Conservation (phyloP, 805 yeast genomes). For the Vanderwaltozyma polyspora region DNA sequence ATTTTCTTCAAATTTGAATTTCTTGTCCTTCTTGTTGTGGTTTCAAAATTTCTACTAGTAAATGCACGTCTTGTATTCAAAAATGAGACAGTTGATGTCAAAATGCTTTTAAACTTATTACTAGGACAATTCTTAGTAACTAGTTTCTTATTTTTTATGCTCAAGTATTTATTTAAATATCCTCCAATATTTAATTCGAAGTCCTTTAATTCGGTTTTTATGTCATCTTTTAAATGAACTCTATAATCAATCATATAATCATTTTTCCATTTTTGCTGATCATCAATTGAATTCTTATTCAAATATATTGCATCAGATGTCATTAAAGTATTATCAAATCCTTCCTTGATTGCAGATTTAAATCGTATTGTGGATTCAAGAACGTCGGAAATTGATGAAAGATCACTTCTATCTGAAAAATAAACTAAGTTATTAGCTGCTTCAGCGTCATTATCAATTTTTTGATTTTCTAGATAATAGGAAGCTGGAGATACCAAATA, state of each 20-base stretch:
- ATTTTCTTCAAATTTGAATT: conserved; percentile 14
- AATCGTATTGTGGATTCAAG: conserved; percentile 6
- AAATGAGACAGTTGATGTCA: conserved; percentile 6
- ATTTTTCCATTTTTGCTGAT: conserved; percentile 11
- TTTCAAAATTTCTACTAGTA: conserved; percentile 1
- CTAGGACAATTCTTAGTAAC: background rate
- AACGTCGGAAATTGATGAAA: conserved; percentile 13
- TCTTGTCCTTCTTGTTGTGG: conserved; percentile 18
- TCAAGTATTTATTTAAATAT: conserved; percentile 1
- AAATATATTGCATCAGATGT: conserved; percentile 5
- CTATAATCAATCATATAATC: conserved; percentile 24
- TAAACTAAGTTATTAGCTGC: background rate
- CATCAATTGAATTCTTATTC: conserved; percentile 9
- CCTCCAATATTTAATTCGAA: conserved; percentile 16
- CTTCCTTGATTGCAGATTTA: conserved; percentile 16
- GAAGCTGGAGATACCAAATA: conserved; percentile 8
- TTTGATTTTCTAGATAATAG: background rate
- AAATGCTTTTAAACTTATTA: conserved; percentile 5
- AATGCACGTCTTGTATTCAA: conserved; percentile 8
- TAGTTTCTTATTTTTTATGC: background rate
- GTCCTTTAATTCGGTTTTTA: conserved; percentile 9
- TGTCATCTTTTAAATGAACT: conserved; percentile 12
- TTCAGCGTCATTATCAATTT: background rate
- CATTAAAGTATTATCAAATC: conserved; percentile 15
- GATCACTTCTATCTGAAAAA: conserved; percentile 4